phyloP scores from a whole-genome alignment of 495 filamentous ascomycete genomes.

The Penicillium ochrochloron region DNA sequence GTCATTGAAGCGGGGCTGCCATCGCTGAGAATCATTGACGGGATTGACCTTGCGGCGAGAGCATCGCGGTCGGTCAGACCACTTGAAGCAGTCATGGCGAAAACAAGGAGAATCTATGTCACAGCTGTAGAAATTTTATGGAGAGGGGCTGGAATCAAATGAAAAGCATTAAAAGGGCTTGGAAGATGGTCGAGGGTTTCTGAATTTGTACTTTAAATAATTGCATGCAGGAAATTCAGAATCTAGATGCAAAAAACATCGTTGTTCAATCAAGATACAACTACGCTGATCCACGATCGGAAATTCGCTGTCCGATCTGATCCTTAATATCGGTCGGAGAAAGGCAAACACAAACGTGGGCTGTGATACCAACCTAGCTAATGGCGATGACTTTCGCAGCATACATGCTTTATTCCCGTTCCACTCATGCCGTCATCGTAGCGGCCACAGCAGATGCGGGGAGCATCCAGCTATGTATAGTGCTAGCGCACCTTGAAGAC shows the following conservation, averaged over 20 bases:
- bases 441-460: not conserved
- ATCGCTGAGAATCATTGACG: constrained; percentile 62
- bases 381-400: not conserved
- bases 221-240: not conserved
- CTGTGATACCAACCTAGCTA: not conserved
- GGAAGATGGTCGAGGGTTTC: not conserved
- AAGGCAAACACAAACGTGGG: not conserved
- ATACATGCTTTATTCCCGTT: not conserved
- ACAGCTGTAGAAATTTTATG: not conserved
- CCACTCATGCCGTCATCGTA: not conserved
- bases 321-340: not conserved
- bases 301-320: not conserved
- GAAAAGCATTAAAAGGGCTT: not conserved
- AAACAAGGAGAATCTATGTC: not conserved
- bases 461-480: not conserved
- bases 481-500: not conserved
- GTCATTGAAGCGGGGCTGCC: constrained; percentile 55
- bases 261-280: not conserved
- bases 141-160: not conserved
- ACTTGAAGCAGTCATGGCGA: not conserved
- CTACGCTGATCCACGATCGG: not conserved
- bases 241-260: not conserved
- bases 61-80: constrained; percentile 41
- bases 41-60: constrained; percentile 61
- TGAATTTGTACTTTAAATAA: not conserved